Evolutionary conservation across 768 basidiomycete species (phyloP).

Genomic region (Boletus vinaceobasis): DNA sequence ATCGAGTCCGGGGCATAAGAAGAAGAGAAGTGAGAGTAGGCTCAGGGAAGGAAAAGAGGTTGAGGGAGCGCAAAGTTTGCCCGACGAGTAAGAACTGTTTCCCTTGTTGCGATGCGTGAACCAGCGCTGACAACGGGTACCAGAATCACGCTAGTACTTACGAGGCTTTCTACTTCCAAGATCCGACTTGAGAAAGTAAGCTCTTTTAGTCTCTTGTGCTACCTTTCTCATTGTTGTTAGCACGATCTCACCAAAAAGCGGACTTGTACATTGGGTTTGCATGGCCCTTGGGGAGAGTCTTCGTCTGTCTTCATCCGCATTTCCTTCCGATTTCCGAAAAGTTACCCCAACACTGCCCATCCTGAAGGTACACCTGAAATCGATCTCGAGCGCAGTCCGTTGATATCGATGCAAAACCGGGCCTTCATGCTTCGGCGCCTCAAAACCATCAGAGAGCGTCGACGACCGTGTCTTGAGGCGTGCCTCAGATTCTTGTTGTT

Average conservation of each 20-base stretch:
- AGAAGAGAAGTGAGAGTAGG: constrained; percentile 49
- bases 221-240: constrained; percentile 32
- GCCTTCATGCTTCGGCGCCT: constrained; percentile 78
- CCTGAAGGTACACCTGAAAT: constrained; percentile 70
- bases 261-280: constrained; percentile 79
- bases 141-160: constrained; percentile 73
- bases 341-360: constrained; percentile 63
- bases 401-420: constrained; percentile 74
- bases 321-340: constrained; percentile 83
- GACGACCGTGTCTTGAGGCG: constrained; percentile 80
- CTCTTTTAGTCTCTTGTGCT: not conserved
- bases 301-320: constrained; percentile 84
- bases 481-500: constrained; percentile 82
- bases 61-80: constrained; percentile 49
- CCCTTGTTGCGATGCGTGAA: not conserved
- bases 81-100: constrained; percentile 61
- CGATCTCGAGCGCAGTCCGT: constrained; percentile 78
- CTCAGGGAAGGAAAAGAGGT: constrained; percentile 30
- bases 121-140: not conserved
- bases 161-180: constrained; percentile 60
- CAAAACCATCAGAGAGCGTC: constrained; percentile 62
- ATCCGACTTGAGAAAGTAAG: constrained; percentile 83
- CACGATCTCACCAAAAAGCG: constrained; percentile 69
- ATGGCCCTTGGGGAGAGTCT: constrained; percentile 89
- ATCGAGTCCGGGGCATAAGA: constrained; percentile 17